These are phyloP conservation scores for Coccomyxa sp. DNA, from an alignment of 139 green algal species.

Conservation along the genomic window DNA sequence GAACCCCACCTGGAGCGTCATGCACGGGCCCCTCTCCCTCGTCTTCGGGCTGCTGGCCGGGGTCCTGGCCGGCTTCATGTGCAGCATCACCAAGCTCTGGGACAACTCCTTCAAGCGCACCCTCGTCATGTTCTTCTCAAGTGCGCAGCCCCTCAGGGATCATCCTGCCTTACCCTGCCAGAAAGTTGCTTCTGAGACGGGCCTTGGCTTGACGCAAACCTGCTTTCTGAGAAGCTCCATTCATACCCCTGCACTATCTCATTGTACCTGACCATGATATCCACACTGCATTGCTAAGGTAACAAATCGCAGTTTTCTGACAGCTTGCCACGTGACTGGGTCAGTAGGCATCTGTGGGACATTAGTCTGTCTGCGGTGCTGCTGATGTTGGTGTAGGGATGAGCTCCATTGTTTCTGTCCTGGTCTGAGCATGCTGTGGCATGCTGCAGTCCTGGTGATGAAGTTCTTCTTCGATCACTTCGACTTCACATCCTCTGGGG, in stretches of 20 bases:
- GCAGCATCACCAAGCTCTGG: slow-evolving; percentile 56
- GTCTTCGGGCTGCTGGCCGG: slow-evolving; percentile 62
- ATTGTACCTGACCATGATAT: background rate
- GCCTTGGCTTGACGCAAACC: too few relatives aligned
- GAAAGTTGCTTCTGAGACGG: too few relatives aligned
- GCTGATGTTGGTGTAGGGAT: too few relatives aligned
- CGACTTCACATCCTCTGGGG: slow-evolving; percentile 60
- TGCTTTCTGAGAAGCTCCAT: too few relatives aligned
- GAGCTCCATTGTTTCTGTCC: too few relatives aligned
- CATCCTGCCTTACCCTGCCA: too few relatives aligned
- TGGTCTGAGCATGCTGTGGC: too few relatives aligned
- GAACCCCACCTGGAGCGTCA: slow-evolving; percentile 32
- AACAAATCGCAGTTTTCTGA: too few relatives aligned
- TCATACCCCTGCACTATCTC: background rate
- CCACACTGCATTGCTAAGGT: too few relatives aligned
- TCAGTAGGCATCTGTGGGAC: too few relatives aligned
- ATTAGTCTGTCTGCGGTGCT: too few relatives aligned
- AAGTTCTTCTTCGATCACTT: slow-evolving; percentile 74
- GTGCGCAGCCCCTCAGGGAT: slow-evolving; percentile 2
- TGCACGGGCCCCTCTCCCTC: slow-evolving; percentile 39
- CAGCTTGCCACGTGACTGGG: too few relatives aligned
- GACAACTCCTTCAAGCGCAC: slow-evolving; percentile 50
- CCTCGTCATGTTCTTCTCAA: slow-evolving; percentile 35
- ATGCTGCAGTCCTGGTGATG: slow-evolving; percentile 51
- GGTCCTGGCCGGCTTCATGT: slow-evolving; percentile 32